Percentiles rank a stretch among this genome's conserved stretches.
phyloP scores from a whole-genome alignment of 2,329 filamentous ascomycete species.

The Aureobasidium leucospermi region DNA sequence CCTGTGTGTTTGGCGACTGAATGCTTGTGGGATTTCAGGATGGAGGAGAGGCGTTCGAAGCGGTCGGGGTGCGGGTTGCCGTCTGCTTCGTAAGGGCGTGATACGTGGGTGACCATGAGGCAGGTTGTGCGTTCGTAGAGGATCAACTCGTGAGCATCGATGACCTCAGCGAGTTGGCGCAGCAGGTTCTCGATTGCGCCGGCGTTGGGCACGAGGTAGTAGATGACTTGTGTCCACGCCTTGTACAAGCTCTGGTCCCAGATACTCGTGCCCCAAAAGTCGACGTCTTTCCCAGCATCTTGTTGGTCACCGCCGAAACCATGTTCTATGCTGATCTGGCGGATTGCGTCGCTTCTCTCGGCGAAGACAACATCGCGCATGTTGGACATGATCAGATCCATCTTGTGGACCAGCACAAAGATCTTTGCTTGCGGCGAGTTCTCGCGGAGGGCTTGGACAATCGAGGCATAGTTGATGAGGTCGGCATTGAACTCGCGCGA shows the following conservation, averaged over 20 bases:
- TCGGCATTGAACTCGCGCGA: conserved; percentile 91
- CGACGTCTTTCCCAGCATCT: conserved; percentile 44
- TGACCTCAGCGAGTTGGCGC: conserved; percentile 70
- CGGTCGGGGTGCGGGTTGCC: conserved; percentile 83
- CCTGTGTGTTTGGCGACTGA: conserved; percentile 64
- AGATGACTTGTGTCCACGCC: conserved; percentile 96
- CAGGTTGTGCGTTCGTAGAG: conserved; percentile 95
- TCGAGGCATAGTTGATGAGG: conserved; percentile 82
- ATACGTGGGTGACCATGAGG: conserved; percentile 89
- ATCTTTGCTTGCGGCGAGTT: conserved; percentile 75
- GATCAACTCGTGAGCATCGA: conserved; percentile 88
- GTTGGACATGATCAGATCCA: conserved; percentile 83
- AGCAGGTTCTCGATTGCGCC: conserved; percentile 81
- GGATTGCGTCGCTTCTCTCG: conserved; percentile 70
- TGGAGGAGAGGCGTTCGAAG: conserved; percentile 91
- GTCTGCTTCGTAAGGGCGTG: conserved; percentile 61
- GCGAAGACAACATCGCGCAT: conserved; percentile 77
- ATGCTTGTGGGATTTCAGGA: conserved; percentile 98
- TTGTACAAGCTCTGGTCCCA: conserved; percentile 99
- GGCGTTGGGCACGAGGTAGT: conserved; percentile 93
- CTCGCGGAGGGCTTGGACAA: conserved; percentile 81
- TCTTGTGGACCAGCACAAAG: conserved; percentile 96
- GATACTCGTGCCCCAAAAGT: conserved; percentile 90
- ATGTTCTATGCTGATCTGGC: conserved; percentile 57
- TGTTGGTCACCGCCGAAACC: conserved; percentile 44